phyloP scores from a whole-genome alignment of 78 protist genomes.

The Dictyostelium intermedium region DNA sequence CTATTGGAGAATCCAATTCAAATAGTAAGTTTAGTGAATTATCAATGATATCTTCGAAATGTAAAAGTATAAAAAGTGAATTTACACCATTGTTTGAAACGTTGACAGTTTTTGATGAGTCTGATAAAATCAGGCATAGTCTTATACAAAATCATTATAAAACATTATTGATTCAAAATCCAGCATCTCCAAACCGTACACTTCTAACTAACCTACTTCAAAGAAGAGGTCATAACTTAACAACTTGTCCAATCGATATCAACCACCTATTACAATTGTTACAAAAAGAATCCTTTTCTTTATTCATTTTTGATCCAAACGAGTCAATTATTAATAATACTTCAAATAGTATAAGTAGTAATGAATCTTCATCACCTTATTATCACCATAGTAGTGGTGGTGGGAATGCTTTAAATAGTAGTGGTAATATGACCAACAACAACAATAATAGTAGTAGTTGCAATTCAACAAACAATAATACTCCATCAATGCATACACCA shows the following conservation, averaged over 20 bases:
- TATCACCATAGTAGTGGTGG: not conserved
- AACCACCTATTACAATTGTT: not conserved
- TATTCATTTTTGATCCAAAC: constrained; percentile 50
- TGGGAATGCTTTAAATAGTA: not conserved
- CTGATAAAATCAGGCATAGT: not conserved
- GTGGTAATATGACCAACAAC: not conserved
- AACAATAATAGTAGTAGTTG: not conserved
- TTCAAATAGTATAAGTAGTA: not conserved
- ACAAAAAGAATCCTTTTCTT: constrained; percentile 28
- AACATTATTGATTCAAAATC: constrained; percentile 44
- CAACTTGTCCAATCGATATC: constrained; percentile 19
- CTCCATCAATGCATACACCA: not conserved
- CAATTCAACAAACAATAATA: not conserved
- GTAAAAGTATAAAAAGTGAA: constrained; percentile 50
- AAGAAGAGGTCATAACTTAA: constrained; percentile 27
- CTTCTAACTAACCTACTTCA: not conserved
- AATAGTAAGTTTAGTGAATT: constrained; percentile 40
- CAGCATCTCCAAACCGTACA: constrained; percentile 7
- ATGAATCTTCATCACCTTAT: not conserved
- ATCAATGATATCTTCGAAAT: constrained; percentile 52
- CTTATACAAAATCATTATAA: not conserved
- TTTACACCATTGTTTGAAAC: constrained; percentile 48
- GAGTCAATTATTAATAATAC: not conserved
- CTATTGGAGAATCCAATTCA: constrained; percentile 52
- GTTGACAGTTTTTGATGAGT: not conserved